phyloP scores from a whole-genome alignment of 768 basidiomycete genomes.

The Tremella mesenterica region DNA sequence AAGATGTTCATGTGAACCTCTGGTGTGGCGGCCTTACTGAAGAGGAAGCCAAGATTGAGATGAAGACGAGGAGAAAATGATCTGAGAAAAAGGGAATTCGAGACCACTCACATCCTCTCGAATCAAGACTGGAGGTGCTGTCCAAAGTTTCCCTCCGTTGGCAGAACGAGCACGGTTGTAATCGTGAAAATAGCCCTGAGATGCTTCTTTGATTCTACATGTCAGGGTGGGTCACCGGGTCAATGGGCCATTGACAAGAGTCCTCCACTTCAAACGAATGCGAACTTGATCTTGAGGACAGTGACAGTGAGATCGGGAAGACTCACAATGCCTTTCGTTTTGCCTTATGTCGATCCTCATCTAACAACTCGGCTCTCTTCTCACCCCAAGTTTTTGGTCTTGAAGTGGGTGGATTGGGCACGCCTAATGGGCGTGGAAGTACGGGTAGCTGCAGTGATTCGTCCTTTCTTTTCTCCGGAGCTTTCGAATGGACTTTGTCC shows the following conservation, averaged over 20 bases:
- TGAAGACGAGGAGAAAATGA: background rate
- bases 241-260: too few relatives aligned
- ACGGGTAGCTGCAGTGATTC: constrained; percentile 11
- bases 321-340: constrained; percentile 52
- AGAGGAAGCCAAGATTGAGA: background rate
- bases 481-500: background rate
- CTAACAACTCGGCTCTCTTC: constrained; percentile 59
- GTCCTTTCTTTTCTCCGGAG: background rate
- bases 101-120: constrained; percentile 65
- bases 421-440: constrained; percentile 61
- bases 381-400: constrained; percentile 55
- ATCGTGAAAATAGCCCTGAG: constrained; percentile 83
- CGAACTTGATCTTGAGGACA: background rate
- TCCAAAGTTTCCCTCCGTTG: constrained; percentile 90
- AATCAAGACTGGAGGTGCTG: constrained; percentile 79
- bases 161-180: constrained; percentile 61
- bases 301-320: background rate
- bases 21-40: too few relatives aligned
- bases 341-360: constrained; percentile 60
- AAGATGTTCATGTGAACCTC: too few relatives aligned
- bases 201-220: constrained; percentile 54
- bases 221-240: too few relatives aligned
- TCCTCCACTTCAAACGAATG: too few relatives aligned
- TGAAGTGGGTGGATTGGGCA: constrained; percentile 60
- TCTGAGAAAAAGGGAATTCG: background rate